phyloP scores from a whole-genome alignment of 768 basidiomycete species.

The Podaxis sp. region DNA sequence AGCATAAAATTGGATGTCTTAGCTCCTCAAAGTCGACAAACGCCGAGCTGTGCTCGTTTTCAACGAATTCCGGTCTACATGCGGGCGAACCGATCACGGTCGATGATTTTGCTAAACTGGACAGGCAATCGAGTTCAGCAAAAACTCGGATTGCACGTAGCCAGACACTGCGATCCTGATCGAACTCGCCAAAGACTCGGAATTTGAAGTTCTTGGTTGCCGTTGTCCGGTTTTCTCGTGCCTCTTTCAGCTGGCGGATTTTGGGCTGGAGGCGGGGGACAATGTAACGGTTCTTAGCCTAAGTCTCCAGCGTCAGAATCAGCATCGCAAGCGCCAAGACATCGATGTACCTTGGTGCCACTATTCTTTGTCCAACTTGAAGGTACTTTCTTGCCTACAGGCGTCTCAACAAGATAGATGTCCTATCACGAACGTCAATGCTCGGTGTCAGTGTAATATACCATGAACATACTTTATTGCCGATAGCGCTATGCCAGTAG shows the following conservation, averaged over 20 bases:
- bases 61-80: slow-evolving; percentile 89
- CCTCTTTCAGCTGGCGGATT: slow-evolving; percentile 88
- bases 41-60: slow-evolving; percentile 60
- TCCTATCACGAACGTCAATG: slow-evolving; percentile 51
- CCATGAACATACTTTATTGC: slow-evolving; percentile 63
- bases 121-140: slow-evolving; percentile 95
- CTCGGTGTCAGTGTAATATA: not conserved
- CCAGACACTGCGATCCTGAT: slow-evolving; percentile 78
- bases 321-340: not conserved
- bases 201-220: slow-evolving; percentile 83
- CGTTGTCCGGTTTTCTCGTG: slow-evolving; percentile 80
- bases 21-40: slow-evolving; percentile 87
- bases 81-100: slow-evolving; percentile 88
- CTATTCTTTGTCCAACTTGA: slow-evolving; percentile 80
- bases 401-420: slow-evolving; percentile 85
- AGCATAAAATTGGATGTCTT: slow-evolving; percentile 82
- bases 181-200: slow-evolving; percentile 79
- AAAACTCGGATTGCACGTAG: slow-evolving; percentile 81
- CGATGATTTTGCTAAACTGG: slow-evolving; percentile 89
- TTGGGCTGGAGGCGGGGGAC: slow-evolving; percentile 70
- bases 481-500: slow-evolving; percentile 65
- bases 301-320: slow-evolving; percentile 2
- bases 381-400: slow-evolving; percentile 65
- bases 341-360: slow-evolving; percentile 67
- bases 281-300: slow-evolving; percentile 77